phyloP scores from a whole-genome alignment of 2,329 filamentous ascomycete genomes.

The Colletotrichum sojae region DNA sequence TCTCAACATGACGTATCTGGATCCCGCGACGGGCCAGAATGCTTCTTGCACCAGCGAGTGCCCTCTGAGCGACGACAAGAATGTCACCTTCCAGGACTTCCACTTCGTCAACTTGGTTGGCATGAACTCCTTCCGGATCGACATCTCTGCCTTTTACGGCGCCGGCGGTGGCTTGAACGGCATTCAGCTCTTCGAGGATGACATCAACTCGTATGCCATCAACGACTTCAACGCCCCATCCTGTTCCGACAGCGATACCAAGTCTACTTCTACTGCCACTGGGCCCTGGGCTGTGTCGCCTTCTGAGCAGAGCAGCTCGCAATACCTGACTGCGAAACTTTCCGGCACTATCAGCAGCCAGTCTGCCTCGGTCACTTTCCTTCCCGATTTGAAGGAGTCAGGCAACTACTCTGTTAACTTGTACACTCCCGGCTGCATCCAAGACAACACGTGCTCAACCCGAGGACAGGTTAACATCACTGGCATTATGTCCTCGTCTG shows the following conservation, averaged over 20 bases:
- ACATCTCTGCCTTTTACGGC: conserved; percentile 91
- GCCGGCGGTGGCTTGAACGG: conserved; percentile 86
- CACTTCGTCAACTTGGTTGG: conserved; percentile 89
- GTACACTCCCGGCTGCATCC: conserved; percentile 91
- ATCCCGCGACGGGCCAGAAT: conserved; percentile 78
- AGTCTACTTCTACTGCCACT: conserved; percentile 77
- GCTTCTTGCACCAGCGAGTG: conserved; percentile 85
- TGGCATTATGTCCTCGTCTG: conserved; percentile 72
- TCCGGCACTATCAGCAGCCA: conserved; percentile 68
- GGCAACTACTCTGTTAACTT: conserved; percentile 93
- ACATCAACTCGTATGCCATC: conserved; percentile 89
- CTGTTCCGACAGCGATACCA: conserved; percentile 72
- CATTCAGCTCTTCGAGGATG: conserved; percentile 88
- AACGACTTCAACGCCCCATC: conserved; percentile 89
- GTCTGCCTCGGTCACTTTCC: conserved; percentile 80
- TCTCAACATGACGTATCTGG: conserved; percentile 94
- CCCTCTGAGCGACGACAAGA: conserved; percentile 81
- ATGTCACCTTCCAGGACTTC: conserved; percentile 85
- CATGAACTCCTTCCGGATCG: conserved; percentile 89
- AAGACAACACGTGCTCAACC: conserved; percentile 81
- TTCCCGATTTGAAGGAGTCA: conserved; percentile 86
- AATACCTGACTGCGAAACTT: conserved; percentile 82
- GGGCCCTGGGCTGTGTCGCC: conserved; percentile 82
- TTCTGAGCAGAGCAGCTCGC: conserved; percentile 77
- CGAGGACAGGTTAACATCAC: conserved; percentile 89